These are phyloP conservation scores for Pyrrhoderma noxium DNA, from an alignment of 1,284 basidiomycete genomes.

Conservation along the genomic window DNA sequence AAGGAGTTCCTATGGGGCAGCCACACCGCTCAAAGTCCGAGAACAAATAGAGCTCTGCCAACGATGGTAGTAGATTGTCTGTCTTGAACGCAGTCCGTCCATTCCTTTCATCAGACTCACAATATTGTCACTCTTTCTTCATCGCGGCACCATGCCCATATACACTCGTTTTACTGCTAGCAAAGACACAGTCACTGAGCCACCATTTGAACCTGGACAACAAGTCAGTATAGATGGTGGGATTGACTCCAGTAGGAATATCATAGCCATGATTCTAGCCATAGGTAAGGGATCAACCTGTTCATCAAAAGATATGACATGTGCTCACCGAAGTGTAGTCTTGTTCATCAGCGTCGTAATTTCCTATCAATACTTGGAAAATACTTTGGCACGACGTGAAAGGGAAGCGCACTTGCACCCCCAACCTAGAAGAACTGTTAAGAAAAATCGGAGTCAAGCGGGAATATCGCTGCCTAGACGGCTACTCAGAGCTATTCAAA, in stretches of 20 bases:
- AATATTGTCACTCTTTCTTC: neutral
- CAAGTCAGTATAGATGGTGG: conserved; percentile 14
- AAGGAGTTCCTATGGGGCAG: too few relatives aligned
- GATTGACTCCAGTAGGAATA: conserved; percentile 3
- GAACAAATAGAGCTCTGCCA: too few relatives aligned
- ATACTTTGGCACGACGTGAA: conserved; percentile 6
- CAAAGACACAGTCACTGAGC: neutral
- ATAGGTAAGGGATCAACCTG: conserved; percentile 9
- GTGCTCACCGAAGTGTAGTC: conserved; percentile 3
- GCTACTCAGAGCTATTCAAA: neutral
- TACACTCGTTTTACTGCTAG: too few relatives aligned
- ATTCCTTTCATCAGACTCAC: neutral
- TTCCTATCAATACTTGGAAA: conserved; percentile 12
- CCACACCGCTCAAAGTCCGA: too few relatives aligned
- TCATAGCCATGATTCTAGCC: conserved; percentile 16
- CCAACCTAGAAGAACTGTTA: neutral
- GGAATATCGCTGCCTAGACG: neutral
- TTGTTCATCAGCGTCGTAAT: conserved; percentile 15
- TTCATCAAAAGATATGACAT: neutral
- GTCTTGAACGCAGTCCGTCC: neutral
- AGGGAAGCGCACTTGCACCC: neutral
- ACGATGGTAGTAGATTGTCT: neutral
- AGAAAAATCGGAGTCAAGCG: neutral
- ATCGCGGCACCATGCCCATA: too few relatives aligned
- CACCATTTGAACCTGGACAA: conserved; percentile 4